These are phyloP conservation scores for Rubroshorea leprosula DNA, from an alignment of 345 rosid species.

Conservation along the genomic window DNA sequence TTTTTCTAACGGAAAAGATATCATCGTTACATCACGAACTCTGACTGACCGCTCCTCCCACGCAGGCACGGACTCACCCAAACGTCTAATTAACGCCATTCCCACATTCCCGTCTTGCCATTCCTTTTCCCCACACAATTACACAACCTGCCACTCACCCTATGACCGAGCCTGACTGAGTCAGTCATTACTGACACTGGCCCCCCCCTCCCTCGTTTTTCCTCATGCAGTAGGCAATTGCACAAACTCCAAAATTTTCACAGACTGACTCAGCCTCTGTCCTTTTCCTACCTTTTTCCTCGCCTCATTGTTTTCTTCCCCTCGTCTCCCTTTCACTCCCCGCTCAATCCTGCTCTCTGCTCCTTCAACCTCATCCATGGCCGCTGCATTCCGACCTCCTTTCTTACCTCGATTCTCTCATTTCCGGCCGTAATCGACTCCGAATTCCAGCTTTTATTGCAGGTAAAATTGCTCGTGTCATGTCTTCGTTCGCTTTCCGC, in stretches of 20 bases:
- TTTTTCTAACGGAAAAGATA: not conserved
- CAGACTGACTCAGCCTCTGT: not conserved
- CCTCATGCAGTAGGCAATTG: too few relatives aligned
- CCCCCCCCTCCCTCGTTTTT: too few relatives aligned
- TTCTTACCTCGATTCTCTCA: not conserved
- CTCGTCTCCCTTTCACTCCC: not conserved
- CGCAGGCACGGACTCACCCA: too few relatives aligned
- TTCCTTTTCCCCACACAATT: not conserved
- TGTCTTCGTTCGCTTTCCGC: too few relatives aligned
- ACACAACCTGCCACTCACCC: too few relatives aligned
- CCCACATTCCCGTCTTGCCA: not conserved
- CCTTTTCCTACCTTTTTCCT: not conserved
- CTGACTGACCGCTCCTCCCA: not conserved
- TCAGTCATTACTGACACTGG: too few relatives aligned
- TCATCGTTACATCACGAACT: not conserved
- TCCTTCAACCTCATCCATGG: too few relatives aligned
- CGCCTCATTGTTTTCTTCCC: not conserved
- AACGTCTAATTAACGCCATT: not conserved
- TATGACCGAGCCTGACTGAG: too few relatives aligned
- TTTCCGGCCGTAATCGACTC: not conserved
- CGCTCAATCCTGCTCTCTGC: not conserved
- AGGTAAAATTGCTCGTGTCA: too few relatives aligned
- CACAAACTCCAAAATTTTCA: too few relatives aligned
- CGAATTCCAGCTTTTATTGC: not conserved
- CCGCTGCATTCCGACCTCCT: not conserved